Conservation (phyloP, 2,329 filamentous ascomycete species). For the Aphanocladium album region DNA sequence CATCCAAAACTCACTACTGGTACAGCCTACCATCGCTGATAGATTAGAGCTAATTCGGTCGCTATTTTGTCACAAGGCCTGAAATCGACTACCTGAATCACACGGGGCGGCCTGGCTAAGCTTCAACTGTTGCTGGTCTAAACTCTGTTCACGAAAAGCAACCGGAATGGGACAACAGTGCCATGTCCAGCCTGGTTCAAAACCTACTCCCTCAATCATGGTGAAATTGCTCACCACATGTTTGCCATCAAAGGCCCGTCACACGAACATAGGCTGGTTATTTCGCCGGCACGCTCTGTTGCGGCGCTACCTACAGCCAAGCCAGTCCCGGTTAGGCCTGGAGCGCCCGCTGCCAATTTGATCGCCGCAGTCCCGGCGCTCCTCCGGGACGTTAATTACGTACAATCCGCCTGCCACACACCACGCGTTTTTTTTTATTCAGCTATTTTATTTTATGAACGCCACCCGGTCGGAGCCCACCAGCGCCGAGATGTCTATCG, state of each 20-base stretch:
- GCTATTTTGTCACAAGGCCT: background rate
- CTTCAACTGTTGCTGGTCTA: background rate
- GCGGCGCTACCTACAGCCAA: background rate
- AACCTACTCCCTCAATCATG: background rate
- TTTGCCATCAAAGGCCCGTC: background rate
- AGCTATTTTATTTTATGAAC: background rate
- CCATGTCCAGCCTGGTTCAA: background rate
- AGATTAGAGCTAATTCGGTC: background rate
- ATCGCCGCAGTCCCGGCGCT: background rate
- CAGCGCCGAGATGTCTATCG: background rate
- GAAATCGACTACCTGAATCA: background rate
- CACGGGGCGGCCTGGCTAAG: background rate
- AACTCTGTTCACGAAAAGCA: constrained; percentile 10
- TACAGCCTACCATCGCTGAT: no score
- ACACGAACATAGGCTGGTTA: background rate
- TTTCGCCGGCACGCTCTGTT: background rate
- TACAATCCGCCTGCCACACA: background rate
- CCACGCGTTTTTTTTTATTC: background rate
- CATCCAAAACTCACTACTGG: no score
- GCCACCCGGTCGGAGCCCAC: background rate
- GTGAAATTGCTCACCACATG: constrained; percentile 10
- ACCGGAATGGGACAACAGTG: background rate
- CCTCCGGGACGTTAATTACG: constrained; percentile 1
- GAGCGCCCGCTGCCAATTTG: background rate
- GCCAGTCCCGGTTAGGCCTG: background rate